These are phyloP conservation scores for Aspergillus sp. DNA, from an alignment of 2,329 filamentous ascomycete species.

Conservation along the genomic window DNA sequence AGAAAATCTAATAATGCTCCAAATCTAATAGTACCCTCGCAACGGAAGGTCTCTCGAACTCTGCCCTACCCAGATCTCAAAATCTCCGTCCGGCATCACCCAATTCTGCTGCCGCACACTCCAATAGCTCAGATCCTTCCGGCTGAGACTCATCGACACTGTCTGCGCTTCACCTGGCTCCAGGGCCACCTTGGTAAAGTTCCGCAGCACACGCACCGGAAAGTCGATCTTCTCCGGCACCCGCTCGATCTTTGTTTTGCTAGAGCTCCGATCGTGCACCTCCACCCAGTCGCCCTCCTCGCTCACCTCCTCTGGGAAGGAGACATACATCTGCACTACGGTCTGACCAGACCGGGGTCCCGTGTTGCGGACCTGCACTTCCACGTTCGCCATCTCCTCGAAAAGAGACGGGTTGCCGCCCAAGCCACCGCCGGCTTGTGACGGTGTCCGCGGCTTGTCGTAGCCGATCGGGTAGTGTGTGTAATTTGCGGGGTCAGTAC, in stretches of 20 bases:
- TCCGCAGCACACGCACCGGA: constrained; percentile 62
- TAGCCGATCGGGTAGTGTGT: constrained; percentile 59
- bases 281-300: constrained; percentile 25
- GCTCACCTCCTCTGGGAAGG: constrained; percentile 54
- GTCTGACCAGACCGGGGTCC: constrained; percentile 51
- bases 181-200: constrained; percentile 69
- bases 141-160: constrained; percentile 62
- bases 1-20: neutral
- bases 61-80: constrained; percentile 39
- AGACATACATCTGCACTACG: constrained; percentile 65
- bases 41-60: constrained; percentile 39
- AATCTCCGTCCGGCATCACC: constrained; percentile 55
- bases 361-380: constrained; percentile 52
- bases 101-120: constrained; percentile 68
- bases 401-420: constrained; percentile 51
- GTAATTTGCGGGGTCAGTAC: constrained; percentile 48
- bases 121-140: constrained; percentile 74
- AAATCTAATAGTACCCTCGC: constrained; percentile 16
- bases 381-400: constrained; percentile 50
- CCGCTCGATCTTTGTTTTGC: constrained; percentile 16
- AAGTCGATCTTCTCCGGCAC: constrained; percentile 59
- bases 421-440: constrained; percentile 68
- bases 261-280: constrained; percentile 9
- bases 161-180: constrained; percentile 54
- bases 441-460: constrained; percentile 51